These are phyloP conservation scores for Astrothelium macrocarpum DNA, from an alignment of 495 filamentous ascomycete species.

Conservation along the genomic window DNA sequence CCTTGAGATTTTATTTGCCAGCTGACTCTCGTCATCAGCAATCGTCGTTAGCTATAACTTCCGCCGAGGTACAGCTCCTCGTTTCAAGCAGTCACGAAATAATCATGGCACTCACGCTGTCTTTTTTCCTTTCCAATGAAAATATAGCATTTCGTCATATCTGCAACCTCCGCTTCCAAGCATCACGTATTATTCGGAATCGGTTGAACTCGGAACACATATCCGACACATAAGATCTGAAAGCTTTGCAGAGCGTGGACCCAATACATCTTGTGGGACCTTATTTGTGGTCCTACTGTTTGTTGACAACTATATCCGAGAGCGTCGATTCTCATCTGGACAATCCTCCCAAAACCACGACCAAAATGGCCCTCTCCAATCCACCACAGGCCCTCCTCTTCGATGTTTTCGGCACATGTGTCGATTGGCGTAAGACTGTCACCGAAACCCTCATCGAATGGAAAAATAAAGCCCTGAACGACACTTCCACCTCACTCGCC, in stretches of 20 bases:
- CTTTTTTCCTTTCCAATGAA: no score
- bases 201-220: no score
- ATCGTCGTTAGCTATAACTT: neutral
- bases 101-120: neutral
- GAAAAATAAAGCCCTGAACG: slow-evolving; percentile 33
- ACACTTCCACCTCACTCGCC: slow-evolving; percentile 38
- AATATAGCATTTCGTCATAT: no score
- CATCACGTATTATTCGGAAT: no score
- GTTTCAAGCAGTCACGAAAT: neutral
- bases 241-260: no score
- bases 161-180: no score
- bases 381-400: slow-evolving; percentile 46
- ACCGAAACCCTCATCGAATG: slow-evolving; percentile 39
- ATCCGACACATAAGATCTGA: no score
- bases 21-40: neutral
- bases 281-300: no score
- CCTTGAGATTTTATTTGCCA: no score
- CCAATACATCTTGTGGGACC: no score
- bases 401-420: slow-evolving; percentile 68
- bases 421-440: slow-evolving; percentile 60
- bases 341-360: neutral
- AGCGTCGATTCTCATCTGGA: neutral
- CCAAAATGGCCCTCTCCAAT: slow-evolving; percentile 27
- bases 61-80: neutral
- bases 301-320: neutral